Evolutionary conservation across 441 rosid species (phyloP).

Genomic region (Pelargonium australe): DNA sequence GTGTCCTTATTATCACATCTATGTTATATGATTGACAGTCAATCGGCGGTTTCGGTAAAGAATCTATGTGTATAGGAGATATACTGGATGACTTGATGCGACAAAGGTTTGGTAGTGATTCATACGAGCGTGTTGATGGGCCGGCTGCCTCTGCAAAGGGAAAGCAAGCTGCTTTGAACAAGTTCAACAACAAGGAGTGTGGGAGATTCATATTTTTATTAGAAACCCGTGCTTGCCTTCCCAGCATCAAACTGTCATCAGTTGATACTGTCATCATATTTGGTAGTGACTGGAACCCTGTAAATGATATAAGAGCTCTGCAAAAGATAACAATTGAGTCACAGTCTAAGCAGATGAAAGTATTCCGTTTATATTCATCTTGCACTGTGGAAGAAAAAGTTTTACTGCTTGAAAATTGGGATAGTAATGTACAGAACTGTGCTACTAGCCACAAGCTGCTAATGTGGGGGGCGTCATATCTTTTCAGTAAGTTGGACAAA

Average conservation of each 20-base stretch:
- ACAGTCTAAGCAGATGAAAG: constrained; percentile 43
- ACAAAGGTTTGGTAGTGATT: constrained; percentile 68
- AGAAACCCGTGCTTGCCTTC: constrained; percentile 77
- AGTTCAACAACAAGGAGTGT: constrained; percentile 56
- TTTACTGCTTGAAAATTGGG: constrained; percentile 59
- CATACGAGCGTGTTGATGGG: constrained; percentile 72
- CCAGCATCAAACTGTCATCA: constrained; percentile 64
- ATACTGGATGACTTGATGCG: constrained; percentile 80
- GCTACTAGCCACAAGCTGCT: constrained; percentile 54
- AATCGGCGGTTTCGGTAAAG: constrained; percentile 44
- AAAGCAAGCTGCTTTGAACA: constrained; percentile 51
- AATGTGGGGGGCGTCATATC: constrained; percentile 74
- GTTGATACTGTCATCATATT: constrained; percentile 68
- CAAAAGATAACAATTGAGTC: constrained; percentile 70
- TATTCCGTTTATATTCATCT: constrained; percentile 67
- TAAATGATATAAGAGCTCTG: constrained; percentile 59
- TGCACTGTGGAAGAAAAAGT: constrained; percentile 76
- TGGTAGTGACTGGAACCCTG: constrained; percentile 76
- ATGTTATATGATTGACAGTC: constrained; percentile 41
- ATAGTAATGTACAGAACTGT: constrained; percentile 38
- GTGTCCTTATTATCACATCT: constrained; percentile 6
- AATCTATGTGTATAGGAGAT: constrained; percentile 53
- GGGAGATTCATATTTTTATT: constrained; percentile 71
- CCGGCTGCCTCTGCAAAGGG: constrained; percentile 33
- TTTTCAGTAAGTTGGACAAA: constrained; percentile 57